These are phyloP conservation scores for Kregervanrija fluxuum DNA, from an alignment of 805 yeast species.

Conservation along the genomic window DNA sequence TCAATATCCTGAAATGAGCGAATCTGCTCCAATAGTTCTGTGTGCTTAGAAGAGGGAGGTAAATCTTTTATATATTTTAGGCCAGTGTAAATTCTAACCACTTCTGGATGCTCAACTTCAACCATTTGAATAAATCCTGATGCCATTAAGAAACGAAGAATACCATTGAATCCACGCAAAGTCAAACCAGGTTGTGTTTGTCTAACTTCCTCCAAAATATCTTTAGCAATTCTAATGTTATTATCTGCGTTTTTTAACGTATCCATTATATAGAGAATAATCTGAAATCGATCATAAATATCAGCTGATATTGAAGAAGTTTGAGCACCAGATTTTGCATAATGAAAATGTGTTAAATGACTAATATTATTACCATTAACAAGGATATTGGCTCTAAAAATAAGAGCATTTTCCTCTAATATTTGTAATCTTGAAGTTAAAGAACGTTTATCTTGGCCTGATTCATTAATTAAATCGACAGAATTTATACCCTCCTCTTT, in stretches of 20 bases:
- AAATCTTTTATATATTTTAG: constrained; percentile 19
- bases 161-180: constrained; percentile 32
- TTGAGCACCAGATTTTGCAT: constrained; percentile 11
- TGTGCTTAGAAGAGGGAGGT: constrained; percentile 10
- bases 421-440: constrained; percentile 54
- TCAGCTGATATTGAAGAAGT: background rate
- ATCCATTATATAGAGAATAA: constrained; percentile 32
- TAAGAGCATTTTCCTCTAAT: constrained; percentile 42
- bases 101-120: constrained; percentile 19
- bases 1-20: constrained; percentile 30
- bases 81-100: constrained; percentile 18
- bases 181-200: constrained; percentile 33
- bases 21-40: constrained; percentile 8
- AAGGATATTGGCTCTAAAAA: constrained; percentile 32
- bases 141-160: constrained; percentile 44
- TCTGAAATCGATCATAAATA: constrained; percentile 14
- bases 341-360: constrained; percentile 44
- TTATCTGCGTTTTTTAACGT: constrained; percentile 52
- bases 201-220: constrained; percentile 52
- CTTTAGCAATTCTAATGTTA: constrained; percentile 51
- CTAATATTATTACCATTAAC: constrained; percentile 47
- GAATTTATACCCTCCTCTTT: constrained; percentile 54
- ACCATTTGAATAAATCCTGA: constrained; percentile 15
- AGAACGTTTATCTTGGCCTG: constrained; percentile 69
- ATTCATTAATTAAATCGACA: constrained; percentile 43